Evolutionary conservation across 2,329 filamentous ascomycete genomes (phyloP).

Genomic region (Elsinoe perseae): DNA sequence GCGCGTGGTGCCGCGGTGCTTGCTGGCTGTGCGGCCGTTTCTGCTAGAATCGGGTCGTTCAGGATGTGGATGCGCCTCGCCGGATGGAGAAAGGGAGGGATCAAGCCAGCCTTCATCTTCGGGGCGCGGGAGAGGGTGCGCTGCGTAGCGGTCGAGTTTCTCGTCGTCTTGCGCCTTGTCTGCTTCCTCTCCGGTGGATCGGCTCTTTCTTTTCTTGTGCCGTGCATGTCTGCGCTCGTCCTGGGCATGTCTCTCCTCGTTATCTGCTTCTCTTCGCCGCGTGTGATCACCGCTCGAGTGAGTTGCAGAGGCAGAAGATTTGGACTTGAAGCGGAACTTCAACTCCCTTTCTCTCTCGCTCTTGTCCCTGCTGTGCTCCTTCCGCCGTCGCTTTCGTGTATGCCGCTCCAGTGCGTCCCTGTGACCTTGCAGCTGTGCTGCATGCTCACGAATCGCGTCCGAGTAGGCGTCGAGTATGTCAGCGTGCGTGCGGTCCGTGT

Average conservation of each 20-base stretch:
- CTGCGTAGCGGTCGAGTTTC: conserved; percentile 15
- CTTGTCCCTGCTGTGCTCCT: not conserved
- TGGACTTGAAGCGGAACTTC: conserved; percentile 11
- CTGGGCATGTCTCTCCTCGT: not conserved
- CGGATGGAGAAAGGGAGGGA: conserved; percentile 1
- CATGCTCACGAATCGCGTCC: conserved; percentile 15
- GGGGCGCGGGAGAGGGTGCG: conserved; percentile 17
- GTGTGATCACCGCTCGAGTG: not conserved
- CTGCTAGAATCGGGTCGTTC: no score
- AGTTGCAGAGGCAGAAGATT: not conserved
- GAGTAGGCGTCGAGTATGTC: conserved; percentile 18
- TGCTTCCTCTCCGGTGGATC: no score
- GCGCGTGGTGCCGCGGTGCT: not conserved
- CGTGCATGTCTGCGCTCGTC: no score
- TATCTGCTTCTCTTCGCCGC: not conserved
- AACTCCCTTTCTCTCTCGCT: not conserved
- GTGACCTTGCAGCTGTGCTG: conserved; percentile 12
- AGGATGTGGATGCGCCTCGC: not conserved
- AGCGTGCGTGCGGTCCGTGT: conserved; percentile 10
- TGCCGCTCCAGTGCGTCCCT: not conserved
- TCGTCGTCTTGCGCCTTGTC: not conserved
- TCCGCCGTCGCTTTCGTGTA: not conserved
- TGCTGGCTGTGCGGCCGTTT: not conserved
- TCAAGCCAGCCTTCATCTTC: conserved; percentile 10
- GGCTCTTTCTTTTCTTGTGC: no score